A percentile compares a stretch with the other conserved stretches of the same genome.
phyloP scores from a whole-genome alignment of 1,139 yeast genomes.

The Magnusiomyces paraingens region DNA sequence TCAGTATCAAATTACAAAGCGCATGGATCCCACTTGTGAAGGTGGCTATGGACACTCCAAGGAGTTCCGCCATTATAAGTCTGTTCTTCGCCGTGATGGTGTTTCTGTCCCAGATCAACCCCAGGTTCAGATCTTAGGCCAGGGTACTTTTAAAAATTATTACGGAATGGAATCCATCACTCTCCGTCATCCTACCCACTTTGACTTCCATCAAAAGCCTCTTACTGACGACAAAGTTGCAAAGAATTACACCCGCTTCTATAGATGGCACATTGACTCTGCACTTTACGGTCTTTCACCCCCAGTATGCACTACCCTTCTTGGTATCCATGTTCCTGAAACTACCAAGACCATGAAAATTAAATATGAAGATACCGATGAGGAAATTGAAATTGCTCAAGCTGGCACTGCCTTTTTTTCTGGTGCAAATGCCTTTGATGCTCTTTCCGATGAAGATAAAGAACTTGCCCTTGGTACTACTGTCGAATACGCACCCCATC shows the following conservation, averaged over 20 bases:
- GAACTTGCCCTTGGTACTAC: conserved; percentile 65
- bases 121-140: conserved; percentile 84
- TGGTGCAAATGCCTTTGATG: conserved; percentile 68
- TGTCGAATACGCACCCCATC: conserved; percentile 86
- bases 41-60: conserved; percentile 80
- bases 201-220: conserved; percentile 64
- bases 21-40: conserved; percentile 68
- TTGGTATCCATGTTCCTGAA: conserved; percentile 73
- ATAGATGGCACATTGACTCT: conserved; percentile 91
- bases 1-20: conserved; percentile 65
- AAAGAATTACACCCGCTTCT: conserved; percentile 64
- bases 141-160: conserved; percentile 58
- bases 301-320: conserved; percentile 74
- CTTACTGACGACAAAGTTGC: conserved; percentile 57
- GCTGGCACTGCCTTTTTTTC: conserved; percentile 87
- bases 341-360: conserved; percentile 40
- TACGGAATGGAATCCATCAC: conserved; percentile 65
- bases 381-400: conserved; percentile 58
- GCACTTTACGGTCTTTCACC: conserved; percentile 82
- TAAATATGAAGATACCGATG: conserved; percentile 61
- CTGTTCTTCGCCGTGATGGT: conserved; percentile 75
- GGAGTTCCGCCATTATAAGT: conserved; percentile 70
- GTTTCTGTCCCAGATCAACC: conserved; percentile 73
- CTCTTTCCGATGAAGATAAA: conserved; percentile 61
- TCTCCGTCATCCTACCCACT: conserved; percentile 78